Base-by-base conservation (phyloP, 768 basidiomycete genomes). In the Hypholoma fasciculare region DNA sequence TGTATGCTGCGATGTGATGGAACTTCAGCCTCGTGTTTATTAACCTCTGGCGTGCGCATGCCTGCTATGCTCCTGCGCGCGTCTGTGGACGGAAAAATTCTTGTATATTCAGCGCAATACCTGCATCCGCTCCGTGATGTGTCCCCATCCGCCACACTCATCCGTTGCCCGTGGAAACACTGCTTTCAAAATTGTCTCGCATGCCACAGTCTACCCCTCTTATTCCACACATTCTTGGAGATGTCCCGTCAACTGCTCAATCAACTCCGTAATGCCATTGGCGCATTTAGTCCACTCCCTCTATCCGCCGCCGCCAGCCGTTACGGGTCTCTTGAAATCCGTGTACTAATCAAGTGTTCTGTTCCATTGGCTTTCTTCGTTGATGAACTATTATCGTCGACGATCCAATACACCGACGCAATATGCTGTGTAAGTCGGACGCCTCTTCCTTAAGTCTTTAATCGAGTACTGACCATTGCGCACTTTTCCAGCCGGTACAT, bases 91-190 rank as follows among this genome's bases (percentile, higher is more conserved):
- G 7, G 12, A 27, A 60, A 63, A 51, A 26, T 54, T 23, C 58
- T 59, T 43, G 36, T 54, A 63, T 58, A 60, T 70, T 70, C 65
- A 64, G 65, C n/a, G n/a, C n/a, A n/a, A n/a, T n/a, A n/a, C n/a
- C n/a, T n/a, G n/a, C 72, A 71, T 54, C 66, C 66, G 68, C 59
- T 70, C 67, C 65, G 65, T 68, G 69, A 65, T 23, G 48, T 43
- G 57, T 43, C 19, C 50, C 55, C 9, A 4, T 23, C 23, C 23
- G 23, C 58, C 49, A 51, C 57, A 58, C 60, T 40, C 53, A 54
- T 34, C 26, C 4, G 23, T 23, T 23, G 23, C 4, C 23, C n/a
- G 43, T 51, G 57, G 51, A 50, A 42, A 52, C 36, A 55, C 40
- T 7, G 53, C 53, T 46, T 17, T 30, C 43, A 54, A 54, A 47